Evolutionary conservation across 2,329 filamentous ascomycete genomes (phyloP), one percentile per base, ranked within the genome.

Genomic region (Cladosporium colombiae): DNA sequence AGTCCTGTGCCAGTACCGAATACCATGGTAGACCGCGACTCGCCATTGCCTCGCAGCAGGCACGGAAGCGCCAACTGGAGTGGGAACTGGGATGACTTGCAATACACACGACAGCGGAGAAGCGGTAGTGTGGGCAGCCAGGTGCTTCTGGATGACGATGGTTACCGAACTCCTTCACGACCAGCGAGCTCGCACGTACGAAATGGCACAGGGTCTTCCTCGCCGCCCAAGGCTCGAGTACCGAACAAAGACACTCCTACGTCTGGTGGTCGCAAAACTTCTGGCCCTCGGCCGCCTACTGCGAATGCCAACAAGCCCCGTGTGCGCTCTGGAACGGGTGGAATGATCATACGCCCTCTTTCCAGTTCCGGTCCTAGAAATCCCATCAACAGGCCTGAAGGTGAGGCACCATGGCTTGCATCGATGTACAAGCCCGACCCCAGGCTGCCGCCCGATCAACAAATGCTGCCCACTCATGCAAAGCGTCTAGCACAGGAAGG

Each of bases 371-470:
- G 69, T 10, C 83, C 73, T 75, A 84, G 78, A 86, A 92, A 80
- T 81, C 88, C 67, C 88, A 91, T 85, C 71, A 64, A 69, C 14
- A 91, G 89, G 74, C 93, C 93, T 0, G 95, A 98, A 81, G 95
- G 95, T 23, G 94, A 98, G 63, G 93, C 95, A 11, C 95, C 95
- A 61, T 99, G 95, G 95, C 86, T 98, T 79, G 87, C 95, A 55
- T 91, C 91, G 25, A 92, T 96, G 79, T 99, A 97, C 79, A 96
- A 96, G 74, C 95, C 95, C 0, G 95, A 99, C 75, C 95, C 95
- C 33, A 89, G 93, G 67, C 83, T 99, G 37, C 95, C 95, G 6
- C 95, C 93, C 0, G 95, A 99, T 68, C 91, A 99, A 78, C 95
- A 99, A 76, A 88, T 99, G 62, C 87, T 99, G 13, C 95, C 95